Conservation (phyloP, 768 basidiomycete genomes). For the Hemileccinum rubropunctum region DNA sequence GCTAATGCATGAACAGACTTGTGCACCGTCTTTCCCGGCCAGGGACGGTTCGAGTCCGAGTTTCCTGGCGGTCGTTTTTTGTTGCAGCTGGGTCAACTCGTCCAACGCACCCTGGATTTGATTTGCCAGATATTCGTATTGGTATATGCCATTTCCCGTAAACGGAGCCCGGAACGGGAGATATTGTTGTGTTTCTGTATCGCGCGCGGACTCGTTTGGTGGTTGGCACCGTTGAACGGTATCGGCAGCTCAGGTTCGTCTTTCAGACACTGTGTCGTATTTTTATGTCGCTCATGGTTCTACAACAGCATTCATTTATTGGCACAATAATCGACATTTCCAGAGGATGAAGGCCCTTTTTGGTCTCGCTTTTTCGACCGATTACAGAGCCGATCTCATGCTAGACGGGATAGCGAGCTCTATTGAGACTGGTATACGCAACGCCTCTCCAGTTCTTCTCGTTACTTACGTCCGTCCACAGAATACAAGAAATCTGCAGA, state of each 20-base stretch:
- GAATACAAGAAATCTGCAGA: constrained; percentile 37
- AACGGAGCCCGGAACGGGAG: constrained; percentile 26
- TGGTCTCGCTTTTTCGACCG: constrained; percentile 35
- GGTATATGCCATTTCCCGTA: constrained; percentile 13
- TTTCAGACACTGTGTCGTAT: too few species aligned
- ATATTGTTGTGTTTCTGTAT: constrained; percentile 27
- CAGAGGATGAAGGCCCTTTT: constrained; percentile 39
- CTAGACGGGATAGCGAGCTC: constrained; percentile 36
- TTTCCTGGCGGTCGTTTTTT: constrained; percentile 37
- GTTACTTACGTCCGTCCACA: constrained; percentile 11
- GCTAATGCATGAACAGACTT: constrained; percentile 13
- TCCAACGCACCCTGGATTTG: constrained; percentile 24
- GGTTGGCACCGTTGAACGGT: constrained; percentile 34
- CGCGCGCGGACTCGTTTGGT: constrained; percentile 29
- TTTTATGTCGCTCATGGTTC: neutral
- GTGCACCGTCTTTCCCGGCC: constrained; percentile 12
- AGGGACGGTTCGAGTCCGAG: constrained; percentile 29
- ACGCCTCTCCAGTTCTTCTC: neutral
- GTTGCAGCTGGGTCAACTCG: constrained; percentile 19
- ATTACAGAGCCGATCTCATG: constrained; percentile 34
- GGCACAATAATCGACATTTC: constrained; percentile 36
- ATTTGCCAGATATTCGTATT: constrained; percentile 24
- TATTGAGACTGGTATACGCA: constrained; percentile 30
- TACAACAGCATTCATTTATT: constrained; percentile 38
- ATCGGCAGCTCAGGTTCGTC: constrained; percentile 36